A percentile compares a stretch with the other conserved stretches of the same genome.
Evolutionary conservation across 352 stramenopile genomes (phyloP).

Genomic region (Aphanomyces cochlioides): DNA sequence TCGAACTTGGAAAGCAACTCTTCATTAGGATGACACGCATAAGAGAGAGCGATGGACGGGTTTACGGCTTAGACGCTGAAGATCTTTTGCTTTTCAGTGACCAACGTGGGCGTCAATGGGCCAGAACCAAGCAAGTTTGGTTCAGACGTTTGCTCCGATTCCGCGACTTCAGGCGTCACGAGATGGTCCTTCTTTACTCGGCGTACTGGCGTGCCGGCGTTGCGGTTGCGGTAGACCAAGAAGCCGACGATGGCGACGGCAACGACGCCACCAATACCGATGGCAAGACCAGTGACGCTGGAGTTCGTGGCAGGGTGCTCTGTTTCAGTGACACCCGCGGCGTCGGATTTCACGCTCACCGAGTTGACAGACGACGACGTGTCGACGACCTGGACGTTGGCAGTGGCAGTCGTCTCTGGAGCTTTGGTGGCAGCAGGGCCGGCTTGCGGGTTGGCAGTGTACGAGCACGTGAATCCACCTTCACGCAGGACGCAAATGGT

Average conservation of each 20-base stretch:
- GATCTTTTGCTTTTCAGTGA: constrained; percentile 20
- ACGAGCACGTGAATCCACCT: neutral
- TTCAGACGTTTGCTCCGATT: neutral
- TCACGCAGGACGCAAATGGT: neutral
- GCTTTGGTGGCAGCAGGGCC: too few relatives aligned
- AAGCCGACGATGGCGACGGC: constrained; percentile 16
- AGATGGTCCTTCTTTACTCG: constrained; percentile 6
- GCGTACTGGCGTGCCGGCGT: neutral
- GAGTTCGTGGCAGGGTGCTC: neutral
- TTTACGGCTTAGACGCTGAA: constrained; percentile 17
- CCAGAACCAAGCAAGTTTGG: constrained; percentile 8
- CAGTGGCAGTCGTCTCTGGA: neutral
- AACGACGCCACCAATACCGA: constrained; percentile 4
- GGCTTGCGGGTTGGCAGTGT: constrained; percentile 12
- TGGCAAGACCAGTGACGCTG: neutral
- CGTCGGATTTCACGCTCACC: neutral
- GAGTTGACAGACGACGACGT: neutral
- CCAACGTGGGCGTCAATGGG: constrained; percentile 5
- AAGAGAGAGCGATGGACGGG: neutral
- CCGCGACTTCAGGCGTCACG: constrained; percentile 6
- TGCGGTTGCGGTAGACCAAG: constrained; percentile 5
- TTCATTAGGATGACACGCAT: neutral
- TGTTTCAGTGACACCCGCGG: neutral
- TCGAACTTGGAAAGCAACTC: neutral
- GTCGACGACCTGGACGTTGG: neutral